phyloP scores from a whole-genome alignment of 768 basidiomycete genomes.

The Boletus tomentosulus region DNA sequence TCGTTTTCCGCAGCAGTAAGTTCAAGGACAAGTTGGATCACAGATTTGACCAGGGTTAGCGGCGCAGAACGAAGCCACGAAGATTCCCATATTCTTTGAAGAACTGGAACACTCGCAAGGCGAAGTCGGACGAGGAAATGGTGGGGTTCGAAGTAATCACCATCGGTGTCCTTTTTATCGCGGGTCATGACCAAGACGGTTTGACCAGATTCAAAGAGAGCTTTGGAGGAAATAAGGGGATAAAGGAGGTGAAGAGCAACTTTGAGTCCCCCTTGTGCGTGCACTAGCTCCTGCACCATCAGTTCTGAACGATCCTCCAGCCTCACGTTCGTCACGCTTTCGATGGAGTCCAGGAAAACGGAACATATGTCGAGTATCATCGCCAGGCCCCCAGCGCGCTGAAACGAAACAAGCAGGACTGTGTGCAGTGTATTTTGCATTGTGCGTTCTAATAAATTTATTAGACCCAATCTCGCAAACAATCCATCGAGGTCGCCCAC shows the following conservation, averaged over 20 bases:
- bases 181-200: slow-evolving; percentile 65
- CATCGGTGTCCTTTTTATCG: slow-evolving; percentile 75
- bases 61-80: slow-evolving; percentile 79
- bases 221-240: slow-evolving; percentile 72
- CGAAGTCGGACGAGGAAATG: slow-evolving; percentile 85
- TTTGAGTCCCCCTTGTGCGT: slow-evolving; percentile 79
- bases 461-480: slow-evolving; percentile 1
- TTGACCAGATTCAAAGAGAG: slow-evolving; percentile 83
- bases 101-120: slow-evolving; percentile 59
- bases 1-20: slow-evolving; percentile 76
- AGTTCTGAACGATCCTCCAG: slow-evolving; percentile 55
- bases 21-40: slow-evolving; percentile 75
- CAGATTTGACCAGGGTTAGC: slow-evolving; percentile 65
- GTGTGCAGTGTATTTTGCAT: slow-evolving; percentile 75
- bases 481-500: slow-evolving; percentile 29
- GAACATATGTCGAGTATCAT: slow-evolving; percentile 57
- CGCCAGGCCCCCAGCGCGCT: slow-evolving; percentile 66
- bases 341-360: slow-evolving; percentile 54
- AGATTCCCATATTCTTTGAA: slow-evolving; percentile 74
- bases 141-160: slow-evolving; percentile 78
- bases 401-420: slow-evolving; percentile 72
- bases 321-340: slow-evolving; percentile 43
- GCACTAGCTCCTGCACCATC: slow-evolving; percentile 61
- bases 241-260: slow-evolving; percentile 74
- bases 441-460: slow-evolving; percentile 58